Evolutionary conservation across 2,329 filamentous ascomycete genomes (phyloP).

Genomic region (Aspergillus latus): DNA sequence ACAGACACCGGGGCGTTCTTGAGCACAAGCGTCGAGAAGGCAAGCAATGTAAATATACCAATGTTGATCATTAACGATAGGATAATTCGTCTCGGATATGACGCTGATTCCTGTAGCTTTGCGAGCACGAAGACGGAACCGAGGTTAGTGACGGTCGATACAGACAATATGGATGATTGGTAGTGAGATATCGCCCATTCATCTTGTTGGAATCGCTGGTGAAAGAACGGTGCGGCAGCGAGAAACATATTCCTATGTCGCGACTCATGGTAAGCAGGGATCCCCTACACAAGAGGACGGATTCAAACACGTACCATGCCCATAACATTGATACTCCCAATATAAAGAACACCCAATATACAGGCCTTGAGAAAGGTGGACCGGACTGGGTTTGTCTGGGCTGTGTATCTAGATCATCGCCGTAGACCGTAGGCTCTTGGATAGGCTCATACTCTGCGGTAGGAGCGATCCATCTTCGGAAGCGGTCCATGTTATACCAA

Average conservation of each 20-base stretch:
- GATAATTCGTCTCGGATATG: constrained; percentile 84
- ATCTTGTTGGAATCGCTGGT: constrained; percentile 71
- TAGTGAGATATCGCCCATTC: constrained; percentile 76
- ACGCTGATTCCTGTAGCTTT: constrained; percentile 76
- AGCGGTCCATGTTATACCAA: constrained; percentile 32
- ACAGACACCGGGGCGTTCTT: constrained; percentile 59
- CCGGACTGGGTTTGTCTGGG: constrained; percentile 14
- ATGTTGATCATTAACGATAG: constrained; percentile 74
- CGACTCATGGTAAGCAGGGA: background rate
- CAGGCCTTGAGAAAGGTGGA: constrained; percentile 71
- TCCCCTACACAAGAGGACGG: background rate
- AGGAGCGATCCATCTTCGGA: constrained; percentile 34
- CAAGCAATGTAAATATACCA: constrained; percentile 72
- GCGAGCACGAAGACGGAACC: constrained; percentile 72
- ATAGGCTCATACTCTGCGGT: constrained; percentile 32
- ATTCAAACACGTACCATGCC: constrained; percentile 70
- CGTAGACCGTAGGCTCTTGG: constrained; percentile 27
- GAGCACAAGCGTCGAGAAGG: constrained; percentile 73
- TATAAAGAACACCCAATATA: constrained; percentile 81
- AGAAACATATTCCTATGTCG: constrained; percentile 89
- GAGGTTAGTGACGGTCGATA: constrained; percentile 83
- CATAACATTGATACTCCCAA: constrained; percentile 93
- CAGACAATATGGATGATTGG: constrained; percentile 83
- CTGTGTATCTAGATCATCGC: constrained; percentile 31
- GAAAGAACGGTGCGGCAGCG: constrained; percentile 90